Evolutionary conservation across 1,284 basidiomycete species (phyloP), one percentile per base, ranked within the genome.

Genomic region (Cryptococcus depauperatus): DNA sequence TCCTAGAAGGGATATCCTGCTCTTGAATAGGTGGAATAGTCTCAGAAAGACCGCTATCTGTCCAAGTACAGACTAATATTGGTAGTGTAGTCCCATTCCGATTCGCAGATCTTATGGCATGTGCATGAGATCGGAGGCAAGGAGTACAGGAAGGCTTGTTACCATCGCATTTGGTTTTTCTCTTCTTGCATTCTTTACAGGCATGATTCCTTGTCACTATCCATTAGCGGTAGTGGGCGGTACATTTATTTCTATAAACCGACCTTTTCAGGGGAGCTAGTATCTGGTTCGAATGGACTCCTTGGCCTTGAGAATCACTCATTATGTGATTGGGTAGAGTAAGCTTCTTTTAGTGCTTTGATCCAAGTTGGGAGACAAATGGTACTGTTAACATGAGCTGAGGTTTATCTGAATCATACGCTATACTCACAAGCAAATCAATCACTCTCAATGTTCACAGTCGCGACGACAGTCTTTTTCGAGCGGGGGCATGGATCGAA

Each of bases 151-250:
- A 54, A 5, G 66, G 66, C 28, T 53, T 49, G 23, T 55, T 47
- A 9, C 58, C 66, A 44, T 66, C 64, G 40, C 66, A 69, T 47
- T 66, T 66, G 26, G 66, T 62, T 44, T 69, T 69, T 16, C 66
- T 57, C 43, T 64, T 64, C 55, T 69, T 69, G 53, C 66, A 69
- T 51, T 66, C 55, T 19, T 65, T 48, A 48, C 66, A 69, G 5
- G 66, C 66, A 41, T 66, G 64, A 50, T 69, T 69, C 6, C 66
- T n/a, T n/a, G n/a, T n/a, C n/a, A n/a, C n/a, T n/a, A n/a, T n/a
- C n/a, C n/a, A n/a, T n/a, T n/a, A n/a, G n/a, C n/a, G n/a, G n/a
- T n/a, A n/a, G n/a, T n/a, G n/a, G n/a, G n/a, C n/a, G n/a, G n/a
- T n/a, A n/a, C n/a, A n/a, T n/a, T n/a, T n/a, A n/a, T n/a, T n/a